Evolutionary conservation across 176 grass and related monocot species (phyloP).

Genomic region (Carex kokanica): DNA sequence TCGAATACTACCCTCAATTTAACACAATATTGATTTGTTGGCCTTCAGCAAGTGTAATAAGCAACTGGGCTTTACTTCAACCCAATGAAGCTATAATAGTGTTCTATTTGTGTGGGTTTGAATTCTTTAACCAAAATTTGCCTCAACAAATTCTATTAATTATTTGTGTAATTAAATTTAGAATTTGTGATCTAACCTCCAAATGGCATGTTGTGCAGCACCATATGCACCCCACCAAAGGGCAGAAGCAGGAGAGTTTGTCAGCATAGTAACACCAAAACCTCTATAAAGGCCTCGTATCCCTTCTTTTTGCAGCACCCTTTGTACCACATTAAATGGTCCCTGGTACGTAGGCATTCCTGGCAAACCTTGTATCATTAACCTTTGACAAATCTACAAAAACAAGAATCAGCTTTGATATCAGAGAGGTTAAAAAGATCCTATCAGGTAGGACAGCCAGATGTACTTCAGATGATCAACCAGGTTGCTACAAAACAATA

Average conservation of each 20-base stretch:
- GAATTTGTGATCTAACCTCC: slow-evolving; percentile 45
- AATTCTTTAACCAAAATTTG: not conserved
- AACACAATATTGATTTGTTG: not conserved
- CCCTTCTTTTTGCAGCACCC: slow-evolving; percentile 69
- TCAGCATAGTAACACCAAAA: slow-evolving; percentile 83
- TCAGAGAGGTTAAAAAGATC: slow-evolving; percentile 2
- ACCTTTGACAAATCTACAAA: slow-evolving; percentile 74
- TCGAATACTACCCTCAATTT: not conserved
- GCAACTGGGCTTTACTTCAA: not conserved
- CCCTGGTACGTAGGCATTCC: slow-evolving; percentile 71
- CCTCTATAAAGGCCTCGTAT: slow-evolving; percentile 80
- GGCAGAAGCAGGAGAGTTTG: slow-evolving; percentile 88
- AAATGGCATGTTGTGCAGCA: slow-evolving; percentile 84
- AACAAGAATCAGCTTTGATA: slow-evolving; percentile 2
- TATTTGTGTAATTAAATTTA: slow-evolving; percentile 5
- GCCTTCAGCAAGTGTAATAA: not conserved
- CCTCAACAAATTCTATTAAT: not conserved
- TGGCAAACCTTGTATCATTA: slow-evolving; percentile 93
- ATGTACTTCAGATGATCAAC: not conserved
- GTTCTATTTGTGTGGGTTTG: not conserved
- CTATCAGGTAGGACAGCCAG: not conserved
- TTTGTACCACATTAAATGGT: slow-evolving; percentile 65
- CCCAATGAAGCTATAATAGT: not conserved
- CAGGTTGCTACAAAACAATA: not conserved
- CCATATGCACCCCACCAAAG: slow-evolving; percentile 97